Evolutionary conservation across 306 rosid genomes (phyloP), one percentile per base, ranked within the genome.

Genomic region (Trifolium dubium): DNA sequence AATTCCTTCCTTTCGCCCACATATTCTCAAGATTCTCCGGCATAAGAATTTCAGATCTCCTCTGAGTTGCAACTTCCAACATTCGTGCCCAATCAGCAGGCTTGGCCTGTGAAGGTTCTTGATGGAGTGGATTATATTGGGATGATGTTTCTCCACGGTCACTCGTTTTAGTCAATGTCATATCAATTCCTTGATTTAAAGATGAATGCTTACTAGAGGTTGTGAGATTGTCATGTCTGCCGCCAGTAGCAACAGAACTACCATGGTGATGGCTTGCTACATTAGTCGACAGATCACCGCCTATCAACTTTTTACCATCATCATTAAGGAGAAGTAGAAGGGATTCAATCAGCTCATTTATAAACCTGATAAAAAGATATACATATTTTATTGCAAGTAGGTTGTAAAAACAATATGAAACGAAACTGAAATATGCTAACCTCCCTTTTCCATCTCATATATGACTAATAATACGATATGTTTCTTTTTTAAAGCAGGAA

Each of bases 1-100:
- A 95, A 68, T 95, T 85, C 72, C 89, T 88, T 82, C 99, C 99
- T 79, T 92, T 95, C n/a, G 99, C 81, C 99, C 99, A 95, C 98
- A 95, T 82, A 83, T 95, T 95, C 80, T 95, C 99, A 28, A 95
- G 97, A 87, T 95, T 95, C 88, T 95, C 98, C 46, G 99, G 98
- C 86, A 85, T 79, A 71, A 92, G 99, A 87, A 90, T 91, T 71
- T 92, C 97, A 78, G 98, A 88, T 84, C 98, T 92, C 80, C 96
- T 86, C 83, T 95, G 95, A 62, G 96, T 92, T 31, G 86, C 98
- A 69, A 84, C 98, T 64, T 95, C 90, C 82, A 95, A 83, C 72
- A 70, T 67, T 53, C 83, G 88, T 61, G 92, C 98, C 99, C 99
- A 92, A 68, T 87, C 96, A 77, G 92, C 90, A 44, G 88, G 81